Percentiles rank a stretch among this genome's conserved stretches.
Evolutionary conservation across 306 rosid species (phyloP).

Genomic region (Crotalaria pallida): DNA sequence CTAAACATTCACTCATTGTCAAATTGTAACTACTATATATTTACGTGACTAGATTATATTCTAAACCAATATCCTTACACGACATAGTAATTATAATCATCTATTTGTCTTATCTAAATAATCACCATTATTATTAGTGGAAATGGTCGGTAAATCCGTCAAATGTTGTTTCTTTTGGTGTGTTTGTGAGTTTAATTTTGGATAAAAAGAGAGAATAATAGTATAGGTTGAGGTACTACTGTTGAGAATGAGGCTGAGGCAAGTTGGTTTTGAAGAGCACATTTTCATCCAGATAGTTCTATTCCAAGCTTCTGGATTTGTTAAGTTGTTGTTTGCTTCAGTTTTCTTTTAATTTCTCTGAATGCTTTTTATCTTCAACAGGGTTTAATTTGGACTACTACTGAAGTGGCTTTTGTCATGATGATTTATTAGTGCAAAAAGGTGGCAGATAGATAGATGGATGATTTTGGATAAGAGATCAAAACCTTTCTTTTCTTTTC

Average conservation of each 20-base stretch:
- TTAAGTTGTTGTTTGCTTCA: neutral
- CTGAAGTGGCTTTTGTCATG: neutral
- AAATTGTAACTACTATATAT: too few relatives aligned
- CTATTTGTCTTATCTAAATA: conserved; percentile 32
- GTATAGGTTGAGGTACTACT: too few relatives aligned
- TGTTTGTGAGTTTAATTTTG: too few relatives aligned
- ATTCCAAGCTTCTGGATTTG: neutral
- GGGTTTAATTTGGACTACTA: too few relatives aligned
- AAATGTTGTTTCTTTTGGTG: conserved; percentile 13
- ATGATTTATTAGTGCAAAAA: conserved; percentile 13
- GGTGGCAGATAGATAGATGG: conserved; percentile 5
- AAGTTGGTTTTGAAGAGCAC: neutral
- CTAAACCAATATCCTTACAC: neutral
- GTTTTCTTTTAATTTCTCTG: neutral
- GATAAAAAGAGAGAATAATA: too few relatives aligned
- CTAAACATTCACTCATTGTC: neutral
- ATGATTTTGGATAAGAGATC: conserved; percentile 30
- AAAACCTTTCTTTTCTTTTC: conserved; percentile 17
- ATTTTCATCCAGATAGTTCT: neutral
- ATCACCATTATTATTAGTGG: neutral
- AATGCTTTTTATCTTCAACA: conserved; percentile 1
- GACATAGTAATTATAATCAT: neutral
- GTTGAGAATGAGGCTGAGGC: neutral
- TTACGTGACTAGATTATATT: conserved; percentile 9
- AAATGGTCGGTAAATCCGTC: conserved; percentile 38